Evolutionary conservation across 176 grass and related monocot genomes (phyloP).

Genomic region (Carex pumila): DNA sequence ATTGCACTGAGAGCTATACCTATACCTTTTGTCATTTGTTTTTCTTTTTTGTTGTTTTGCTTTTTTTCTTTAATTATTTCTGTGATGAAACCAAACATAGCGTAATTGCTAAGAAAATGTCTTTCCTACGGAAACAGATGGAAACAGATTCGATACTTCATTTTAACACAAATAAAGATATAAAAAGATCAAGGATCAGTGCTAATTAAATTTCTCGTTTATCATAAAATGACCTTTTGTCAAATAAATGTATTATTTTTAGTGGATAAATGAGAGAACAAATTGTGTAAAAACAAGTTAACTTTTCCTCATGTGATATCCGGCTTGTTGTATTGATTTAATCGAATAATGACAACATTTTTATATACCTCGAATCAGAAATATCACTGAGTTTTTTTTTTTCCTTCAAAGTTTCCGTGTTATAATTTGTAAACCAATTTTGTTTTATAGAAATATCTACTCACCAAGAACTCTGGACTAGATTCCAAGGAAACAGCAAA

Average conservation of each 20-base stretch:
- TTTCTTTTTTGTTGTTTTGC: neutral
- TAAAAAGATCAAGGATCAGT: no score
- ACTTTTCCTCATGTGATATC: neutral
- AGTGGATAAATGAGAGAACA: no score
- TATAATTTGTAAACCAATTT: neutral
- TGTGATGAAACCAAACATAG: no score
- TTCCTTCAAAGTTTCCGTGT: neutral
- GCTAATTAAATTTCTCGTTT: no score
- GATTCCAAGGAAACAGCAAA: conserved; percentile 2
- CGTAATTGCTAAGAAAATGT: no score
- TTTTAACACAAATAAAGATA: no score
- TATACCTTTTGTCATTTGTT: no score
- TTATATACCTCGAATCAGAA: neutral
- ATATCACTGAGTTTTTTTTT: neutral
- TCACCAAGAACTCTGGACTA: neutral
- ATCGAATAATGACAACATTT: neutral
- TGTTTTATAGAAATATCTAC: neutral
- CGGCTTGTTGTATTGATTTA: no score
- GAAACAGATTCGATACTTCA: no score
- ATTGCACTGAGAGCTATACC: neutral
- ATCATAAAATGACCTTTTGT: no score
- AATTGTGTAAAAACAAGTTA: neutral
- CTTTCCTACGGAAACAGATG: no score
- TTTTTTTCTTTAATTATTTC: neutral
- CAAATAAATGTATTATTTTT: no score